Evolutionary conservation across 2,329 filamentous ascomycete species (phyloP).

Genomic region (Penicillium occitanis): DNA sequence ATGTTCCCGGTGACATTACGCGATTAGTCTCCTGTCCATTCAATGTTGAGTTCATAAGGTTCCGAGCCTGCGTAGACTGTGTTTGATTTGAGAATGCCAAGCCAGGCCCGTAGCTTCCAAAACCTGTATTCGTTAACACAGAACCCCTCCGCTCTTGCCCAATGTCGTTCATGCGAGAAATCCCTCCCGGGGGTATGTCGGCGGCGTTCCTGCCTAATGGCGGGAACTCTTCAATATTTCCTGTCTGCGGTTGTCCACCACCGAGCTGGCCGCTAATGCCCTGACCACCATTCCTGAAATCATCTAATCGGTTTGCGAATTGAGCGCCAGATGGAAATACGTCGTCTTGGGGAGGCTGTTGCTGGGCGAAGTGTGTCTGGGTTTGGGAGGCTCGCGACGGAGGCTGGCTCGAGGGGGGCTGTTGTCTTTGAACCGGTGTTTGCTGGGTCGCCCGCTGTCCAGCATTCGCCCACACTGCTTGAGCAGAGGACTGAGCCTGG

Average conservation of each 20-base stretch:
- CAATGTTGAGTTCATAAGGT: slow-evolving; percentile 31
- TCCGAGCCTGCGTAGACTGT: slow-evolving; percentile 36
- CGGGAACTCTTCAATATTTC: slow-evolving; percentile 61
- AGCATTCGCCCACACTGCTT: slow-evolving; percentile 59
- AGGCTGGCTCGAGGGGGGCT: slow-evolving; percentile 45
- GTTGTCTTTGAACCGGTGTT: slow-evolving; percentile 55
- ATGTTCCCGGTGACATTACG: slow-evolving; percentile 38
- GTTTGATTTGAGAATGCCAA: slow-evolving; percentile 47
- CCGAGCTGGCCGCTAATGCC: slow-evolving; percentile 54
- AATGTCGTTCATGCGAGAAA: slow-evolving; percentile 46
- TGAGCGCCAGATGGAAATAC: slow-evolving; percentile 50
- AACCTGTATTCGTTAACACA: slow-evolving; percentile 52
- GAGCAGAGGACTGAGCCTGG: slow-evolving; percentile 51
- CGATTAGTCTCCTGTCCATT: slow-evolving; percentile 40
- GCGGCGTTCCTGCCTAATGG: slow-evolving; percentile 54
- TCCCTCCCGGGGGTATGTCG: slow-evolving; percentile 17
- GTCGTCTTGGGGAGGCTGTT: slow-evolving; percentile 51
- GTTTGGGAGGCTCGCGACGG: slow-evolving; percentile 43
- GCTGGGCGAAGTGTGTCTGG: slow-evolving; percentile 41
- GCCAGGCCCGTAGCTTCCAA: slow-evolving; percentile 42
- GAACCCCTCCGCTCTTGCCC: slow-evolving; percentile 52
- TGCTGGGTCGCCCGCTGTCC: slow-evolving; percentile 56
- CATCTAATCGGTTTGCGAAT: slow-evolving; percentile 53
- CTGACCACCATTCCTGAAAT: slow-evolving; percentile 59
- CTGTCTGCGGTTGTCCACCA: slow-evolving; percentile 53